These are phyloP conservation scores for Talaromyces sp. DNA, from an alignment of 2,329 filamentous ascomycete species.

Conservation along the genomic window DNA sequence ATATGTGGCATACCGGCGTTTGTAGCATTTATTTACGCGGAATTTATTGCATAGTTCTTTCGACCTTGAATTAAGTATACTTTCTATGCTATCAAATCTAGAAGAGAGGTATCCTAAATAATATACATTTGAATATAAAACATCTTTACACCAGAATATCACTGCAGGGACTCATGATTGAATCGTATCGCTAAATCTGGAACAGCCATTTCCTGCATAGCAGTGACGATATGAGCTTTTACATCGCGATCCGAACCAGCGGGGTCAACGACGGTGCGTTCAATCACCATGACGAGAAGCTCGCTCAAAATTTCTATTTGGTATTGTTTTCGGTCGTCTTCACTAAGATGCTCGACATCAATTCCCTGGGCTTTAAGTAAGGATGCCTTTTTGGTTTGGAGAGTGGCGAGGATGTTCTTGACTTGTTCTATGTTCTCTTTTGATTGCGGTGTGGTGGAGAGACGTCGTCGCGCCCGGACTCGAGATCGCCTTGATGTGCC, in stretches of 20 bases:
- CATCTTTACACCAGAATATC: background rate
- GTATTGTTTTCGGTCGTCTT: constrained; percentile 37
- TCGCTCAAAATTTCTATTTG: constrained; percentile 44
- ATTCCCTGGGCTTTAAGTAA: constrained; percentile 32
- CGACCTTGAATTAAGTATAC: background rate
- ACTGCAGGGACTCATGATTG: constrained; percentile 6
- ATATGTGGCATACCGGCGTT: constrained; percentile 5
- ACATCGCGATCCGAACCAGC: constrained; percentile 25
- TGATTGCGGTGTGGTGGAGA: constrained; percentile 40
- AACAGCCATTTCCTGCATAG: constrained; percentile 39
- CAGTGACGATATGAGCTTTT: constrained; percentile 32
- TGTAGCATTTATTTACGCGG: background rate
- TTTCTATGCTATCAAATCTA: background rate
- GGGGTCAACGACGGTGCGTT: constrained; percentile 26
- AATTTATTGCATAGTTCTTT: background rate
- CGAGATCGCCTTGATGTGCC: constrained; percentile 26
- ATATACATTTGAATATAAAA: constrained; percentile 8
- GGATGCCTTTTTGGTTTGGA: constrained; percentile 39
- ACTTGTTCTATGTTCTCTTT: constrained; percentile 47
- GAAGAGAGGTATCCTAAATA: background rate
- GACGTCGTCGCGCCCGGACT: constrained; percentile 37
- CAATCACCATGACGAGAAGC: constrained; percentile 41
- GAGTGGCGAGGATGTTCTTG: constrained; percentile 41
- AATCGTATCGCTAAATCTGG: constrained; percentile 22
- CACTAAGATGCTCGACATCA: constrained; percentile 35